Evolutionary conservation across 169 alveolate species (phyloP).

Genomic region (Babesia sp.): DNA sequence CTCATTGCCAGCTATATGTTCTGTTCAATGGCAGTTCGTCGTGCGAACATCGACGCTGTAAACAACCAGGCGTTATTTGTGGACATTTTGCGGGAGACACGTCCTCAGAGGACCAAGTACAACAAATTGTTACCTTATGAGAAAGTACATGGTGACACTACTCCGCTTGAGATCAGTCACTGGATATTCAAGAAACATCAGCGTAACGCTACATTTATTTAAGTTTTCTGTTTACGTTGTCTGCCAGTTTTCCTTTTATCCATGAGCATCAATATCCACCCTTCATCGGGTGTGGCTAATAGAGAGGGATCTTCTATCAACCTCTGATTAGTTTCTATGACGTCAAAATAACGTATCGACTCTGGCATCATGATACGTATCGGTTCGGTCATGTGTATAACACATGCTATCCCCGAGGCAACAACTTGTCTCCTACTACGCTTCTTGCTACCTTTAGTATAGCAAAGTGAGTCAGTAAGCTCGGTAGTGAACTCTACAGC

Average conservation of each 20-base stretch:
- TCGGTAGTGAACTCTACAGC: constrained; percentile 19
- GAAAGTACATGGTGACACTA: constrained; percentile 6
- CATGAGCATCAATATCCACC: constrained; percentile 57
- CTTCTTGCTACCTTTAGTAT: constrained; percentile 42
- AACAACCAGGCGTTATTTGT: constrained; percentile 42
- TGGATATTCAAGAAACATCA: constrained; percentile 25
- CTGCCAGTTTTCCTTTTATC: constrained; percentile 42
- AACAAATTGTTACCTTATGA: constrained; percentile 19
- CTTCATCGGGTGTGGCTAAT: constrained; percentile 29
- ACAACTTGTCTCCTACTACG: constrained; percentile 9
- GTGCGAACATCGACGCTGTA: constrained; percentile 42
- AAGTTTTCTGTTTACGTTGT: constrained; percentile 14
- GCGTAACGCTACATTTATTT: constrained; percentile 15
- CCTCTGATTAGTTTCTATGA: constrained; percentile 4
- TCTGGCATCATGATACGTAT: background rate
- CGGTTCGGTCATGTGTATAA: constrained; percentile 24
- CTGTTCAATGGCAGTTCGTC: constrained; percentile 21
- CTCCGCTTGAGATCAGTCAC: constrained; percentile 3
- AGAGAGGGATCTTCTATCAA: constrained; percentile 2
- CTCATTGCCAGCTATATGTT: constrained; percentile 23
- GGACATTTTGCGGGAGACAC: constrained; percentile 48
- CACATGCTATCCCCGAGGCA: constrained; percentile 18
- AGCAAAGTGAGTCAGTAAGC: constrained; percentile 9
- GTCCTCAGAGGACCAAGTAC: constrained; percentile 14
- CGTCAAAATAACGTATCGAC: constrained; percentile 5